These are phyloP conservation scores for Isatis tinctoria DNA, from an alignment of 345 rosid species.

Conservation along the genomic window DNA sequence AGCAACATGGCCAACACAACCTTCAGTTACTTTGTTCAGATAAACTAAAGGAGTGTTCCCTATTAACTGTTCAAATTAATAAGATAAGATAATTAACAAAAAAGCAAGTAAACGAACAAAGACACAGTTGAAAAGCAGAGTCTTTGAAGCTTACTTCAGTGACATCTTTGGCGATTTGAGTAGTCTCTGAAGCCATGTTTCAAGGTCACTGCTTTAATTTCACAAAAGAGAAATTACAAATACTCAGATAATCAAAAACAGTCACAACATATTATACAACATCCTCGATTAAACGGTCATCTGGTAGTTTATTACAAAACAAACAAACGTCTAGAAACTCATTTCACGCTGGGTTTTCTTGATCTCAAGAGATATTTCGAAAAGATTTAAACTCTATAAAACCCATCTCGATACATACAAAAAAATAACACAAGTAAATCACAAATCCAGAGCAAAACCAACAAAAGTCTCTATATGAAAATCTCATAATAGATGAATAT, in stretches of 20 bases:
- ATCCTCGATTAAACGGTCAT: too few relatives aligned
- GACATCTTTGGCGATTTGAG: conserved; percentile 61
- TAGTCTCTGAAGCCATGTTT: conserved; percentile 43
- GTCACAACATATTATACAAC: neutral
- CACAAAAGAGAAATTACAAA: neutral
- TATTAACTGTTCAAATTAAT: conserved; percentile 42
- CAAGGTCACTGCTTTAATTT: conserved; percentile 19
- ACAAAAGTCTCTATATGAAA: neutral
- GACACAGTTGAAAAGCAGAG: neutral
- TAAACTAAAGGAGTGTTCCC: conserved; percentile 85
- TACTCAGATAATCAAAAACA: neutral
- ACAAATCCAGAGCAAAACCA: neutral
- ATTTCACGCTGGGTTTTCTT: neutral
- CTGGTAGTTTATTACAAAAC: neutral
- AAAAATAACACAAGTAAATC: neutral
- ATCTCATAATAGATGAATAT: neutral
- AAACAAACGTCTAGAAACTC: neutral
- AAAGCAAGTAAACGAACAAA: neutral
- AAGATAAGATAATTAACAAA: neutral
- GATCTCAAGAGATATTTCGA: neutral
- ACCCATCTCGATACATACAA: neutral
- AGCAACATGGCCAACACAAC: conserved; percentile 69
- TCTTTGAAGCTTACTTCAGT: conserved; percentile 34
- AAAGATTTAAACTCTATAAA: neutral
- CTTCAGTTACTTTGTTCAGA: conserved; percentile 63